Evolutionary conservation across 2,329 filamentous ascomycete species (phyloP).

Genomic region (Calonectria pteridis): DNA sequence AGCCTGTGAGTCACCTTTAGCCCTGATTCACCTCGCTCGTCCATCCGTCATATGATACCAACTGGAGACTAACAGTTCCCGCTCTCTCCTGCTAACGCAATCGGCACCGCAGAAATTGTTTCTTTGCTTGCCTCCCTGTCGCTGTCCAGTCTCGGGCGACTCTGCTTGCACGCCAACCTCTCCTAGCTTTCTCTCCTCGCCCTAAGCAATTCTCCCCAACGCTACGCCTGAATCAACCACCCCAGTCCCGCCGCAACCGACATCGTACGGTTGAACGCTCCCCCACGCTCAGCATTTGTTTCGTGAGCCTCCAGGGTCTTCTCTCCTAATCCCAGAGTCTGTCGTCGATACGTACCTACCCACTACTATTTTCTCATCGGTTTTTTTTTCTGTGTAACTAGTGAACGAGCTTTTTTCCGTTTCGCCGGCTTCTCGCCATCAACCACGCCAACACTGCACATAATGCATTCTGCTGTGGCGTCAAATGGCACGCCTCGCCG

Average conservation of each 20-base stretch:
- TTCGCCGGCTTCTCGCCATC: background rate
- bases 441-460: background rate
- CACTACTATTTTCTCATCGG: background rate
- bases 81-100: background rate
- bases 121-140: constrained; percentile 11
- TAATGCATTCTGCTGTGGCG: constrained; percentile 38
- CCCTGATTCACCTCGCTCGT: constrained; percentile 12
- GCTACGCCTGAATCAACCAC: constrained; percentile 12
- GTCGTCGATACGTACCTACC: constrained; percentile 3
- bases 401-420: background rate
- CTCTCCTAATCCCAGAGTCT: background rate
- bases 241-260: constrained; percentile 11
- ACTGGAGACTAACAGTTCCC: background rate
- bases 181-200: constrained; percentile 22
- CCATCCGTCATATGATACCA: constrained; percentile 15
- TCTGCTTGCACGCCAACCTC: constrained; percentile 25
- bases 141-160: constrained; percentile 32
- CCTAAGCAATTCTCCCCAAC: constrained; percentile 30
- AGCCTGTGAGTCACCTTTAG: constrained; percentile 18
- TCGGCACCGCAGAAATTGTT: constrained; percentile 11
- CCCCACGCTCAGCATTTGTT: constrained; percentile 29
- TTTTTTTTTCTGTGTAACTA: background rate
- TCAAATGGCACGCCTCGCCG: constrained; percentile 25
- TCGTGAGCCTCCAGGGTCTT: background rate
- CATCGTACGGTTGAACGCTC: constrained; percentile 29